phyloP scores from a whole-genome alignment of 2,329 filamentous ascomycete genomes.

The Calycina marina region DNA sequence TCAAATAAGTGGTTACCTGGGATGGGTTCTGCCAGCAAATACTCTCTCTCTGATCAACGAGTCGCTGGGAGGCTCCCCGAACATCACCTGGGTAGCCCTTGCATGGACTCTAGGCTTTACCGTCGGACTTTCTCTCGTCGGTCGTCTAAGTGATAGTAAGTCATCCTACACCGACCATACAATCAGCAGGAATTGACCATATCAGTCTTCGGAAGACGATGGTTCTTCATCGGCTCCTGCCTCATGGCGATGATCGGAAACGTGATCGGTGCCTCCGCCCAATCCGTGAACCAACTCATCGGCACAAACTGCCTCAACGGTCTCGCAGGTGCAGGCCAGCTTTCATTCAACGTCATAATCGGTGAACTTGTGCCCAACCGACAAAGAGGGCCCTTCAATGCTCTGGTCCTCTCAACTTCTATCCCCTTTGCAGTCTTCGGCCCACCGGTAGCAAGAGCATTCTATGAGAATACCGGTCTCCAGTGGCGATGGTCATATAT shows the following conservation, averaged over 20 bases:
- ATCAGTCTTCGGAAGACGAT: constrained; percentile 8
- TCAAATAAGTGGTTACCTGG: constrained; percentile 8
- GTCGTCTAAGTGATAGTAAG: constrained; percentile 28
- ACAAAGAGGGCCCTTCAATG: not conserved
- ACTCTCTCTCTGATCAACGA: constrained; percentile 10
- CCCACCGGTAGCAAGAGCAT: constrained; percentile 17
- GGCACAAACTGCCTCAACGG: constrained; percentile 25
- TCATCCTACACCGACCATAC: too few relatives aligned
- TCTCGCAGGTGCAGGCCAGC: constrained; percentile 19
- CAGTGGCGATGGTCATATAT: constrained; percentile 22
- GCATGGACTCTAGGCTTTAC: constrained; percentile 25
- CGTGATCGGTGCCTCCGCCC: constrained; percentile 25
- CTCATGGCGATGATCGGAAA: constrained; percentile 24
- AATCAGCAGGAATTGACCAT: too few relatives aligned
- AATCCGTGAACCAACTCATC: constrained; percentile 25
- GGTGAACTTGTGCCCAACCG: constrained; percentile 1
- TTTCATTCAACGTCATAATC: not conserved
- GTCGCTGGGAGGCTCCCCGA: constrained; percentile 8
- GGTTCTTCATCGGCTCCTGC: constrained; percentile 22
- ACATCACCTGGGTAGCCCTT: constrained; percentile 9
- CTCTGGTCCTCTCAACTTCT: constrained; percentile 21
- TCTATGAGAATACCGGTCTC: constrained; percentile 16
- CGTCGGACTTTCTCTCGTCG: constrained; percentile 27
- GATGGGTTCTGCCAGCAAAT: constrained; percentile 10
- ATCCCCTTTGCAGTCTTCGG: constrained; percentile 21